These are phyloP conservation scores for Tetragonia tetragonoides DNA, from an alignment of 148 eudicot genomes.

Conservation along the genomic window DNA sequence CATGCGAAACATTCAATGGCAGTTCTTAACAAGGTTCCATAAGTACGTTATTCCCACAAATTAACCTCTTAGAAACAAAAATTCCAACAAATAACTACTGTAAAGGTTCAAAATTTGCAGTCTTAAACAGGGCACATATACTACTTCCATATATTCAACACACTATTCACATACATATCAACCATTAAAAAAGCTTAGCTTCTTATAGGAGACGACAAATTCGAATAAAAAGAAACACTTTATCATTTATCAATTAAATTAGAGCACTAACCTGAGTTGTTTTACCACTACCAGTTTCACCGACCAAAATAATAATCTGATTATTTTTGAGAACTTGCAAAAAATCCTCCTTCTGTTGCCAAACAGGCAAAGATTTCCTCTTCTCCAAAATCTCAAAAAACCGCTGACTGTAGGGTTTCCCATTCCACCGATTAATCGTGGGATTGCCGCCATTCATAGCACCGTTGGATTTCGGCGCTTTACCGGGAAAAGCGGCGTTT, in stretches of 20 bases:
- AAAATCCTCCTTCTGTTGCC: conserved; percentile 95
- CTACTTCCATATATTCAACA: background rate
- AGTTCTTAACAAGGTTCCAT: too few relatives aligned
- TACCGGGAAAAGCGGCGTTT: conserved; percentile 12
- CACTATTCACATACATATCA: background rate
- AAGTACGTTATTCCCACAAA: too few relatives aligned
- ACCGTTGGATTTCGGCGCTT: conserved; percentile 44
- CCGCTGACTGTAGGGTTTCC: conserved; percentile 55
- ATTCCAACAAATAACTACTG: too few relatives aligned
- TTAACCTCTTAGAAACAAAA: too few relatives aligned
- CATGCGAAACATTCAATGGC: too few relatives aligned
- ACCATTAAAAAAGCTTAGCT: background rate
- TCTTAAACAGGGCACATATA: background rate
- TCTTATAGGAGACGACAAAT: too few relatives aligned
- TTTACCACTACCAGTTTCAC: conserved; percentile 99
- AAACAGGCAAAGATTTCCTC: conserved; percentile 81
- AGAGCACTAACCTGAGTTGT: conserved; percentile 76
- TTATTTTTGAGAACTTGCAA: conserved; percentile 50
- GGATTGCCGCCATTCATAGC: conserved; percentile 16
- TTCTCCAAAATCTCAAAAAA: conserved; percentile 82
- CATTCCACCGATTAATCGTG: conserved; percentile 64
- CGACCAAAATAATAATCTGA: conserved; percentile 78
- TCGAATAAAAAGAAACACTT: too few relatives aligned
- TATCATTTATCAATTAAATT: too few relatives aligned
- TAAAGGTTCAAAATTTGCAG: background rate